Evolutionary conservation across 441 rosid genomes (phyloP), one percentile per base, ranked within the genome.

Genomic region (Gossypium gossypioides): DNA sequence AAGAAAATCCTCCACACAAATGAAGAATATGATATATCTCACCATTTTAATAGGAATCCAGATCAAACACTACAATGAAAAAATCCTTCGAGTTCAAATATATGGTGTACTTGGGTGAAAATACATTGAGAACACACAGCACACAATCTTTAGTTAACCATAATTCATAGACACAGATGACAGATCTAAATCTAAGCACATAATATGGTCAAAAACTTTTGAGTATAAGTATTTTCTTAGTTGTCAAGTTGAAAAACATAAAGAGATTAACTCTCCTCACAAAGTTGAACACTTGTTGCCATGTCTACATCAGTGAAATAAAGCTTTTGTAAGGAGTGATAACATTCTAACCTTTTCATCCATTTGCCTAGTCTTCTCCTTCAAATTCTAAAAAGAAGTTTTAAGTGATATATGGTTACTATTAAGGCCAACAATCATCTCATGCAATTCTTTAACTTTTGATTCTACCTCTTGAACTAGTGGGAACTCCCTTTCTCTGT

Each of bases 331-430:
- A 7, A 46, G 40, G 13, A 46, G 70, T 44, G 22, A 22, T 64
- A 66, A 37, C 65, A 68, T 68, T 32, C 81, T 74, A 74, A 88
- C 96, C 86, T 87, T 82, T 48, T 77, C 84, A 48, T 88, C 97
- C 86, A 89, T 76, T 65, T 85, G 87, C 42, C 70, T 81, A 68
- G 76, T 70, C 76, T 80, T 89, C 63, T 90, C 93, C 81, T 82
- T 91, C 87, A 86, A 75, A 60, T 87, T 86, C 9, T 85, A 71
- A 51, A 78, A 80, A 13, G 86, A 69, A 74, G 87, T 79, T 77
- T 85, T 84, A 25, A 88, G 81, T 48, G 94, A 83, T 78, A 78
- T 55, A 84, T 94, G 99, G 55, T 88, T 84, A 77, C 83, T 85
- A 84, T 92, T 89, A 54, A 92, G 92, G 44, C 81, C 84, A 44